Evolutionary conservation across 345 rosid genomes (phyloP).

Genomic region (Linum lewisii): DNA sequence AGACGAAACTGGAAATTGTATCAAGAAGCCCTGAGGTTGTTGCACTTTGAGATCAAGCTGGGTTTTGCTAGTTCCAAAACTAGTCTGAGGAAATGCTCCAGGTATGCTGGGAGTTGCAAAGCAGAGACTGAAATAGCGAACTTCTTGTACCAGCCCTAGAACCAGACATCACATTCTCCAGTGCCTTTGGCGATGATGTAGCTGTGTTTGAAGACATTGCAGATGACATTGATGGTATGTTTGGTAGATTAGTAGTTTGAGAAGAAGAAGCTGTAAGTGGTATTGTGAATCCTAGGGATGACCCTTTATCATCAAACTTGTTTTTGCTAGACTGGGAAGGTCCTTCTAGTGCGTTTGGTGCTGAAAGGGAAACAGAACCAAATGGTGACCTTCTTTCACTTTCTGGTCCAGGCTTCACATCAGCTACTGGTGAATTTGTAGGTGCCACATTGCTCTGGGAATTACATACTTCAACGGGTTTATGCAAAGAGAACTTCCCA

Average conservation of each 20-base stretch:
- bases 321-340: background rate
- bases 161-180: background rate
- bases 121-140: constrained; percentile 24
- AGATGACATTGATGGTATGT: background rate
- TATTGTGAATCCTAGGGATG: background rate
- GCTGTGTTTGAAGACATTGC: too few relatives aligned
- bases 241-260: background rate
- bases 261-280: background rate
- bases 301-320: background rate
- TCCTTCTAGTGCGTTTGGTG: background rate
- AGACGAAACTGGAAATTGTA: constrained; percentile 30
- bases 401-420: constrained; percentile 18
- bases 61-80: constrained; percentile 23
- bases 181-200: background rate
- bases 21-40: constrained; percentile 19
- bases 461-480: constrained; percentile 27
- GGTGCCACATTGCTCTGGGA: constrained; percentile 22
- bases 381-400: constrained; percentile 15
- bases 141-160: constrained; percentile 16
- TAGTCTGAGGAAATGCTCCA: constrained; percentile 24
- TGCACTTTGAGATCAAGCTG: constrained; percentile 31
- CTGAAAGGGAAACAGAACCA: constrained; percentile 11
- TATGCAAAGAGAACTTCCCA: constrained; percentile 11
- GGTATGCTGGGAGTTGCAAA: constrained; percentile 23
- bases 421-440: constrained; percentile 20